Conservation (phyloP, 306 rosid species). For the Castanea sativa region DNA sequence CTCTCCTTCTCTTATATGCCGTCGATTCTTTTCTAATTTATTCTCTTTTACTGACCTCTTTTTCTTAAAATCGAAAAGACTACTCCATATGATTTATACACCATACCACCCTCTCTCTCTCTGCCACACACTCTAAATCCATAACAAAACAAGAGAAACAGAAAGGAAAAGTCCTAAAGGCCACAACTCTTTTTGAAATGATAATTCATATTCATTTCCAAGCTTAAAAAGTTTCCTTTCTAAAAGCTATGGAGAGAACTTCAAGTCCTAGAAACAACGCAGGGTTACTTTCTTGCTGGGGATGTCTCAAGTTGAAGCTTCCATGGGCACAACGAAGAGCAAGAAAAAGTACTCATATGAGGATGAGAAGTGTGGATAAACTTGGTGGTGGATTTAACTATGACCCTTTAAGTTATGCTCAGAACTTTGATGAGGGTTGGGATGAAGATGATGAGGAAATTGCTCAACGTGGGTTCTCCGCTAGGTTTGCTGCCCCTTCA, state of each 20-base stretch:
- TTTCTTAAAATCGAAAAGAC: constrained; percentile 1
- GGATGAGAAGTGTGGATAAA: constrained; percentile 18
- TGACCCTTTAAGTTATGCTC: constrained; percentile 74
- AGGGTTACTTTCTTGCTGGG: constrained; percentile 58
- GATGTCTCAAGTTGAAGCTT: constrained; percentile 58
- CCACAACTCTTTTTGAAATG: background rate
- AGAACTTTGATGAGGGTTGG: constrained; percentile 71
- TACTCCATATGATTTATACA: constrained; percentile 11
- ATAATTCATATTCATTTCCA: background rate
- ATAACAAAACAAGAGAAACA: background rate
- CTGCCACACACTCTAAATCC: constrained; percentile 47
- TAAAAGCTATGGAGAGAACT: constrained; percentile 43
- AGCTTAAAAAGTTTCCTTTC: constrained; percentile 18
- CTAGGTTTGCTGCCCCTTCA: constrained; percentile 58
- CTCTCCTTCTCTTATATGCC: background rate
- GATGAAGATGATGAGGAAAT: constrained; percentile 34
- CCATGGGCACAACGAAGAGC: constrained; percentile 36
- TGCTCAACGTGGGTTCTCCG: constrained; percentile 47
- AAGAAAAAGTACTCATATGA: background rate
- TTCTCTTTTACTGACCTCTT: background rate
- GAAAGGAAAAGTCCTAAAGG: background rate
- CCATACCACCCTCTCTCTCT: constrained; percentile 30
- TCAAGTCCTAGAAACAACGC: constrained; percentile 35
- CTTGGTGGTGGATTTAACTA: constrained; percentile 45
- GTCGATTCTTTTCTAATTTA: background rate